Evolutionary conservation across 306 rosid species (phyloP), one percentile per base, ranked within the genome.

Genomic region (Trifolium pratense): DNA sequence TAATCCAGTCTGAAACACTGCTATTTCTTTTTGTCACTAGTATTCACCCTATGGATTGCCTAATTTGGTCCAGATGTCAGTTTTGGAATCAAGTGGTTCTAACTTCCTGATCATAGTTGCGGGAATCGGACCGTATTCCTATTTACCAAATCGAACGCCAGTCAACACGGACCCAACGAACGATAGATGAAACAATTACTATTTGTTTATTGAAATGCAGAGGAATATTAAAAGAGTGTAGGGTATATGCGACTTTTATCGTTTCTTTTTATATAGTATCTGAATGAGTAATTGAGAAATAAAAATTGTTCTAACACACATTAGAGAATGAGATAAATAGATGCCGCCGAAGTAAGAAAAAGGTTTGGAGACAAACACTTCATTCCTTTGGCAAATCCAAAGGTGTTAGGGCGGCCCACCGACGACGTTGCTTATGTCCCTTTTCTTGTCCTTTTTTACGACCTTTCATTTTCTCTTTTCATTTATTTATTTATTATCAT

Each of bases 321-420:
- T 36, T 62, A 36, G 39, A 36, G 39, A 36, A 36, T 43, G 12
- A 40, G 70, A 65, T 64, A 70, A 52, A 71, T 66, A 81, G 86
- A 84, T 79, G 86, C 85, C 66, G 85, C 82, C 89, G 75, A 42
- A 78, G 73, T 42, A 57, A 9, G 37, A 31, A 26, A 20, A 65
- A 63, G 23, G 76, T 52, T 70, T 62, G 58, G 92, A 92, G 92
- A 92, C 97, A 90, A 90, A 78, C 91, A 56, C 95, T 74, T 57
- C 70, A 53, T 84, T 86, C 92, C 97, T 86, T 88, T 80, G 97
- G 91, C 93, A 92, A 89, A 86, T 92, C 92, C 98, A 90, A 84
- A 90, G 89, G 85, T 48, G 56, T 56, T 12, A 78, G 91, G 86
- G 83, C 90, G 93, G 83, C 87, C 81, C 89, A 80, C 84, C 83